Percentiles rank a stretch among this genome's conserved stretches.
These are phyloP conservation scores for Silene vulgaris DNA, from an alignment of 179 eudicot genomes.

Conservation along the genomic window DNA sequence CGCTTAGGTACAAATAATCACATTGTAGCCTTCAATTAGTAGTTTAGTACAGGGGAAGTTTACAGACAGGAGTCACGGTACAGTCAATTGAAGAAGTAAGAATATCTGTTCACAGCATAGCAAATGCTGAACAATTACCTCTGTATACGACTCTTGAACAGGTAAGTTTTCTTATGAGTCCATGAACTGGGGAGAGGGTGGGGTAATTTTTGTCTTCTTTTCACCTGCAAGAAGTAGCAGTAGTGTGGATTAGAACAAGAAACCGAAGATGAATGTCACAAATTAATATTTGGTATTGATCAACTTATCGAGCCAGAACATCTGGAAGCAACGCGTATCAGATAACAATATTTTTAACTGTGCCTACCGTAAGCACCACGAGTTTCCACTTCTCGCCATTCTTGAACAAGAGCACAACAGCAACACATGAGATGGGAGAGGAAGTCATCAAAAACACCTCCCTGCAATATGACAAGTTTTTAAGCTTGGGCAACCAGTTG, in stretches of 20 bases:
- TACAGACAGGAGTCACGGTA: slow-evolving; percentile 15
- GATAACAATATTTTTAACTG: neutral
- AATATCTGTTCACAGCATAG: slow-evolving; percentile 9
- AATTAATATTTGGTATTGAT: neutral
- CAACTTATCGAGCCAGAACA: neutral
- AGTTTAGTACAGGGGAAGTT: slow-evolving; percentile 17
- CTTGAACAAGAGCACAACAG: slow-evolving; percentile 98
- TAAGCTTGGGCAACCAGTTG: neutral
- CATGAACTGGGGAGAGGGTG: slow-evolving; percentile 69
- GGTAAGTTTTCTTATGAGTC: slow-evolving; percentile 41
- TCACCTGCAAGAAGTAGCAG: slow-evolving; percentile 39
- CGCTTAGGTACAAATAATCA: slow-evolving; percentile 12
- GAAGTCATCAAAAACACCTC: slow-evolving; percentile 77
- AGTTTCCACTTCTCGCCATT: slow-evolving; percentile 81
- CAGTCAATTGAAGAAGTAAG: too few relatives aligned
- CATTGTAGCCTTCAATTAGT: slow-evolving; percentile 16
- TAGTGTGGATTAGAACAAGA: slow-evolving; percentile 2
- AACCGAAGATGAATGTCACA: neutral
- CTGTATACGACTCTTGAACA: neutral
- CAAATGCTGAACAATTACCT: slow-evolving; percentile 2
- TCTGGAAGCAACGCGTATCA: too few relatives aligned
- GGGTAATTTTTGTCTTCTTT: slow-evolving; percentile 54
- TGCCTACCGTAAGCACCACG: slow-evolving; percentile 60
- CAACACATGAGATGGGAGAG: slow-evolving; percentile 93
- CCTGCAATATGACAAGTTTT: slow-evolving; percentile 37